Conservation (phyloP, 768 basidiomycete species). For the Calocybe indica region DNA sequence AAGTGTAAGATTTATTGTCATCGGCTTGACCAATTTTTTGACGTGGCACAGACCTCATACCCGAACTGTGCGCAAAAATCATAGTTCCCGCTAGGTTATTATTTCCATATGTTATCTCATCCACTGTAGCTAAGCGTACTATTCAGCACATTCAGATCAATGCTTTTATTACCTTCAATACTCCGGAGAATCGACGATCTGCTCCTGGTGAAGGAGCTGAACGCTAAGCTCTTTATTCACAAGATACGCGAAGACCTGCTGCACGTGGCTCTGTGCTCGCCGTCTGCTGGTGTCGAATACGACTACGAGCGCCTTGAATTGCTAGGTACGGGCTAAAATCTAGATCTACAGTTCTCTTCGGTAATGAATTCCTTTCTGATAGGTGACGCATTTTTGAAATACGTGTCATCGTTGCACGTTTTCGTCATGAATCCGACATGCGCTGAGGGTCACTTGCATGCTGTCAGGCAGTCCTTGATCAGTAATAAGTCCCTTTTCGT, state of each 20-base stretch:
- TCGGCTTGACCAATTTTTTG: not conserved
- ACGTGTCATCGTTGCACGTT: constrained; percentile 65
- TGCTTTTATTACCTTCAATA: constrained; percentile 66
- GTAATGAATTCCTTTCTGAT: not conserved
- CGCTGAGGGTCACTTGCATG: constrained; percentile 65
- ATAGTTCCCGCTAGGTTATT: constrained; percentile 66
- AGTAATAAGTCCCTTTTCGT: constrained; percentile 64
- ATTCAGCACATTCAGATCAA: constrained; percentile 43
- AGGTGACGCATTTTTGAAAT: constrained; percentile 86
- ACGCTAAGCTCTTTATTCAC: constrained; percentile 58
- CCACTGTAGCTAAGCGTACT: constrained; percentile 1
- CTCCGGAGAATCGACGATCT: constrained; percentile 66
- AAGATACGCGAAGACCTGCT: constrained; percentile 57
- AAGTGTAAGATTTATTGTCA: constrained; percentile 46
- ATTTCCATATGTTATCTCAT: not conserved
- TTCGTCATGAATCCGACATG: constrained; percentile 63
- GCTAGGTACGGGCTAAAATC: constrained; percentile 45
- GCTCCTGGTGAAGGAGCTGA: constrained; percentile 74
- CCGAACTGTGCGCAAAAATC: constrained; percentile 72
- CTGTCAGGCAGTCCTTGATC: constrained; percentile 61
- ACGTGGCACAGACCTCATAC: constrained; percentile 59
- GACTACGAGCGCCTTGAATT: constrained; percentile 86
- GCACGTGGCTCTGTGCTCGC: constrained; percentile 61
- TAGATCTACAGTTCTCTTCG: not conserved
- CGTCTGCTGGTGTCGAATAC: constrained; percentile 60